Percentiles rank a stretch among this genome's conserved stretches.
phyloP scores from a whole-genome alignment of 2,329 filamentous ascomycete genomes.

The Pyrenophora seminiperda region DNA sequence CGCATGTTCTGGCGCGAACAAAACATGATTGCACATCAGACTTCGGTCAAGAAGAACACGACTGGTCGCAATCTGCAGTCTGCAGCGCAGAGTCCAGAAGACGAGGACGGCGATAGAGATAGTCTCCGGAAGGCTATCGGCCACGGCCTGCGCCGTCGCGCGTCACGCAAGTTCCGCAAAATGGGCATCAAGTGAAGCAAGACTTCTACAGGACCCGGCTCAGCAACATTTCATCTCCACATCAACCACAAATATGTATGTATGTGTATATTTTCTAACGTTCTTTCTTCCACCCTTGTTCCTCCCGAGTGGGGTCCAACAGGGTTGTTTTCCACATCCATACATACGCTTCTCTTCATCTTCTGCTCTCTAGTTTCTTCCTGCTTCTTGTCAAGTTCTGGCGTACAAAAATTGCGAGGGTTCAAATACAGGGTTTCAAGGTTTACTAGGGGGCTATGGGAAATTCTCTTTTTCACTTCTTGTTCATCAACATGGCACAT shows the following conservation, averaged over 20 bases:
- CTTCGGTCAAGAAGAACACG: conserved; percentile 24
- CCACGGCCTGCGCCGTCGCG: conserved; percentile 29
- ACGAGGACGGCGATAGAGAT: conserved; percentile 27
- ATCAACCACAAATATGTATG: not conserved
- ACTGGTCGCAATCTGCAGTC: conserved; percentile 10
- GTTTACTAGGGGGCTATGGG: not conserved
- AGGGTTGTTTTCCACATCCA: not conserved
- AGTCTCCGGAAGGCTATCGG: conserved; percentile 27
- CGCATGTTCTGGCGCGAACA: conserved; percentile 53
- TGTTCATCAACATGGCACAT: too few relatives aligned
- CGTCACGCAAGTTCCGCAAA: conserved; percentile 31
- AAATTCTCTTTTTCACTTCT: not conserved
- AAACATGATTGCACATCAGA: conserved; percentile 33
- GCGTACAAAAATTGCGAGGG: conserved; percentile 10
- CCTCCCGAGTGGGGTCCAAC: not conserved
- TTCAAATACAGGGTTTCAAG: too few relatives aligned
- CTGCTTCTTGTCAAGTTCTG: not conserved
- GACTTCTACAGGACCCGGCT: conserved; percentile 1
- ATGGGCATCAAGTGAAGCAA: conserved; percentile 22
- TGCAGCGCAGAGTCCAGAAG: conserved; percentile 15
- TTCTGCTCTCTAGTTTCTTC: too few relatives aligned
- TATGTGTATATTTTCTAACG: too few relatives aligned
- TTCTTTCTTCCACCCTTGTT: too few relatives aligned
- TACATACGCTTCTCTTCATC: not conserved
- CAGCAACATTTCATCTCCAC: too few relatives aligned